Percentiles rank a stretch among this genome's conserved stretches.
phyloP scores from a whole-genome alignment of 2,329 filamentous ascomycete species.

The Fusarium oxysporum region DNA sequence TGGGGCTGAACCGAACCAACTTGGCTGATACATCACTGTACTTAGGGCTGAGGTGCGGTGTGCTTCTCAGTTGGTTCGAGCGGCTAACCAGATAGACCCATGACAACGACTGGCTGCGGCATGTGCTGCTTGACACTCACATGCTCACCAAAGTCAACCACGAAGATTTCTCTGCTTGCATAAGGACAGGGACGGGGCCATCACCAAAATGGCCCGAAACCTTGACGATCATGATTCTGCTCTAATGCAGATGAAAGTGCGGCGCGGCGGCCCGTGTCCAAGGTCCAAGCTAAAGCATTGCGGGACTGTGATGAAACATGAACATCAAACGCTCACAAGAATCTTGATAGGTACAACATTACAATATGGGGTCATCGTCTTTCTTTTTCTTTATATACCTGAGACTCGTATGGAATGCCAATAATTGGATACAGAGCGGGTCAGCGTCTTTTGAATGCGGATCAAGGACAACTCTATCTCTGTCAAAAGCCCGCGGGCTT shows the following conservation, averaged over 20 bases:
- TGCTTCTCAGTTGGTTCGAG: not conserved
- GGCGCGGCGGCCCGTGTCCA: constrained; percentile 22
- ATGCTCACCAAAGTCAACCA: not conserved
- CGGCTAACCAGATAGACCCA: not conserved
- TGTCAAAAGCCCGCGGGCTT: not conserved
- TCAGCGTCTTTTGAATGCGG: not conserved
- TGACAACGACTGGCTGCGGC: not conserved
- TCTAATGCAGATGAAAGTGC: constrained; percentile 11
- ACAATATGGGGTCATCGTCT: not conserved
- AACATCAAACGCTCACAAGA: constrained; percentile 1
- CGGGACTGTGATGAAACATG: constrained; percentile 19
- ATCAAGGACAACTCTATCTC: not conserved
- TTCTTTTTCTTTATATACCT: constrained; percentile 4
- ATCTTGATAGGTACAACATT: not conserved
- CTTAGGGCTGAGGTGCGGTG: not conserved
- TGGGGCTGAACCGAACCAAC: not conserved
- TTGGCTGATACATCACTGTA: not conserved
- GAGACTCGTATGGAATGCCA: not conserved
- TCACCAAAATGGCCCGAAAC: not conserved
- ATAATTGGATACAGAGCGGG: not conserved
- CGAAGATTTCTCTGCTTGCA: not conserved
- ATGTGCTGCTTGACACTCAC: constrained; percentile 2
- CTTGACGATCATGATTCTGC: not conserved
- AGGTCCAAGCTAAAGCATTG: constrained; percentile 12
- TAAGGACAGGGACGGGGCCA: not conserved